These are phyloP conservation scores for Puccinia hordei DNA, from an alignment of 1,284 basidiomycete species.

Conservation along the genomic window DNA sequence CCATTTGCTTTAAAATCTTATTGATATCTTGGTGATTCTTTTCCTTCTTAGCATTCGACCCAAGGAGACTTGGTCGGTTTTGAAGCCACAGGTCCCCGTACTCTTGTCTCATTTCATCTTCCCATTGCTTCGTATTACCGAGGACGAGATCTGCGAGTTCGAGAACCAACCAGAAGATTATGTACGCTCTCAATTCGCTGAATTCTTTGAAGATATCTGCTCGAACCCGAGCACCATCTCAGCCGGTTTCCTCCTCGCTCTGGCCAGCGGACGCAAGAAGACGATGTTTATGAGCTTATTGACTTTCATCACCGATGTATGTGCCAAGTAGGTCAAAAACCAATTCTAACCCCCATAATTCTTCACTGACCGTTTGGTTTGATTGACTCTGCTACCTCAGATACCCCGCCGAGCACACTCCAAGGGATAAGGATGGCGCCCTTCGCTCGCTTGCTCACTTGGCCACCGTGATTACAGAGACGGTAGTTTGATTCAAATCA, in stretches of 20 bases:
- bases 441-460: slow-evolving; percentile 76
- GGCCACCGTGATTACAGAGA: slow-evolving; percentile 58
- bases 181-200: slow-evolving; percentile 70
- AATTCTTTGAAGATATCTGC: slow-evolving; percentile 73
- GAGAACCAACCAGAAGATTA: slow-evolving; percentile 77
- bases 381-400: slow-evolving; percentile 31
- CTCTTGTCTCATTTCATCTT: slow-evolving; percentile 77
- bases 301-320: slow-evolving; percentile 71
- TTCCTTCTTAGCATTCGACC: slow-evolving; percentile 72
- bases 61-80: slow-evolving; percentile 77
- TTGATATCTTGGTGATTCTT: background rate
- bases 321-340: slow-evolving; percentile 66
- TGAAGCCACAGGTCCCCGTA: slow-evolving; percentile 77
- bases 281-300: slow-evolving; percentile 75
- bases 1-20: no score
- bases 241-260: slow-evolving; percentile 73
- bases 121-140: slow-evolving; percentile 78
- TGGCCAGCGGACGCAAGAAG: slow-evolving; percentile 76
- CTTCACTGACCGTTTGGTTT: background rate
- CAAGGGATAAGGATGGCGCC: slow-evolving; percentile 75
- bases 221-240: slow-evolving; percentile 74
- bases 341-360: background rate
- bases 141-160: slow-evolving; percentile 71
- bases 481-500: slow-evolving; percentile 34
- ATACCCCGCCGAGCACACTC: slow-evolving; percentile 55